These are phyloP conservation scores for Geranomyces variabilis DNA, from an alignment of 192 early-diverging fungal genomes.

Conservation along the genomic window DNA sequence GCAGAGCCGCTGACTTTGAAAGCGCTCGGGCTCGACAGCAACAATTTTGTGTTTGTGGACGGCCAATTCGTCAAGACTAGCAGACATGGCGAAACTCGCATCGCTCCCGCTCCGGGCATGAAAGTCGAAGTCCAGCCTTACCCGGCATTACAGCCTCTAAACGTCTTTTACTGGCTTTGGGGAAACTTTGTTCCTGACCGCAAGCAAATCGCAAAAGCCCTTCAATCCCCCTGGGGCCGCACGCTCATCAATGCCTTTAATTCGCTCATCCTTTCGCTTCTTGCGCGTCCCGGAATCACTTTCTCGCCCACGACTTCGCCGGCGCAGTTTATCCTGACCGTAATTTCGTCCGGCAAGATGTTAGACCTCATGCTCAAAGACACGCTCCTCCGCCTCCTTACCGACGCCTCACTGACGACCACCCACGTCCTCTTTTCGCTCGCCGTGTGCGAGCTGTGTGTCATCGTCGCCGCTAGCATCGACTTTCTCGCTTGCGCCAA, in stretches of 20 bases:
- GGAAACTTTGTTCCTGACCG: conserved; percentile 5
- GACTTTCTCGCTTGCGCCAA: background rate
- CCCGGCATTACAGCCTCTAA: conserved; percentile 9
- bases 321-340: conserved; percentile 18
- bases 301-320: conserved; percentile 6
- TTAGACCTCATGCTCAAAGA: conserved; percentile 25
- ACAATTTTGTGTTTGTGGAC: conserved; percentile 20
- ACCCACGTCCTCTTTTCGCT: conserved; percentile 18
- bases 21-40: background rate
- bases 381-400: conserved; percentile 13
- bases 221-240: conserved; percentile 24
- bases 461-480: conserved; percentile 27
- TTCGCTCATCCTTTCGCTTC: conserved; percentile 2
- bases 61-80: conserved; percentile 1
- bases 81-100: background rate
- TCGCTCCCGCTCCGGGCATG: background rate
- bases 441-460: conserved; percentile 11
- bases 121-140: background rate
- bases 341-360: conserved; percentile 17
- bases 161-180: conserved; percentile 3
- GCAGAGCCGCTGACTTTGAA: conserved; percentile 7
- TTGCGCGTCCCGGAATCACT: conserved; percentile 20
- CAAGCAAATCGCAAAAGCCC: background rate
- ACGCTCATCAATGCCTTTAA: conserved; percentile 14
- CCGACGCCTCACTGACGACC: conserved; percentile 5